phyloP scores from a whole-genome alignment of 225 moss, liverwort and hornwort genomes.

The Lunularia cruciata region DNA sequence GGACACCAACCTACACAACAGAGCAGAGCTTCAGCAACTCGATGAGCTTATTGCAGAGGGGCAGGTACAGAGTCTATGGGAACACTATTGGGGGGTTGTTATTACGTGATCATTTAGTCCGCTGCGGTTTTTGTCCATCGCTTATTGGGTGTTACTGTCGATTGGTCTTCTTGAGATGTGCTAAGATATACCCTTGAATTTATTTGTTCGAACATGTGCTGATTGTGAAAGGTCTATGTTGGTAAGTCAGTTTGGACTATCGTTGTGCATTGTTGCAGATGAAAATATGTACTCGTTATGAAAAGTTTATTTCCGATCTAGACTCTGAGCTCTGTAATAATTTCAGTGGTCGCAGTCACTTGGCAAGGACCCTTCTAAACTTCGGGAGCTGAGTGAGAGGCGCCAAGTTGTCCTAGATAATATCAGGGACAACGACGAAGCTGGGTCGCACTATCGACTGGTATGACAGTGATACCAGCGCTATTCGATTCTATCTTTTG shows the following conservation, averaged over 20 bases:
- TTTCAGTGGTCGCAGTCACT: slow-evolving; percentile 38
- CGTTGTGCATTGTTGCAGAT: no score
- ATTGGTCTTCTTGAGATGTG: no score
- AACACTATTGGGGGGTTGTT: no score
- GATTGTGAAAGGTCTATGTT: no score
- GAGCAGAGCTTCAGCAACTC: slow-evolving; percentile 74
- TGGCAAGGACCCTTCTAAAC: slow-evolving; percentile 49
- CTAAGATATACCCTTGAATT: no score
- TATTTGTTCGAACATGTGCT: no score
- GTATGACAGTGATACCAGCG: slow-evolving; percentile 21
- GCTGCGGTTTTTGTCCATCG: no score
- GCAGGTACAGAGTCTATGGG: slow-evolving; percentile 23
- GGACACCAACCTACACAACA: slow-evolving; percentile 79
- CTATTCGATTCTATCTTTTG: not conserved
- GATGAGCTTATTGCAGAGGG: slow-evolving; percentile 71
- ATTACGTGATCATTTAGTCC: not conserved
- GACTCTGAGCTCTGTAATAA: not conserved
- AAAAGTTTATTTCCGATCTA: no score
- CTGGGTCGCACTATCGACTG: slow-evolving; percentile 77
- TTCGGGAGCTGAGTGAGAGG: slow-evolving; percentile 64
- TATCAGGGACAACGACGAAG: slow-evolving; percentile 86
- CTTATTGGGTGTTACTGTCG: not conserved
- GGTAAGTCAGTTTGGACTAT: no score
- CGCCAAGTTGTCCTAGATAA: slow-evolving; percentile 84
- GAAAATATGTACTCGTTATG: no score